Evolutionary conservation across 1,284 basidiomycete species (phyloP).

Genomic region (Cryptococcus sp.): DNA sequence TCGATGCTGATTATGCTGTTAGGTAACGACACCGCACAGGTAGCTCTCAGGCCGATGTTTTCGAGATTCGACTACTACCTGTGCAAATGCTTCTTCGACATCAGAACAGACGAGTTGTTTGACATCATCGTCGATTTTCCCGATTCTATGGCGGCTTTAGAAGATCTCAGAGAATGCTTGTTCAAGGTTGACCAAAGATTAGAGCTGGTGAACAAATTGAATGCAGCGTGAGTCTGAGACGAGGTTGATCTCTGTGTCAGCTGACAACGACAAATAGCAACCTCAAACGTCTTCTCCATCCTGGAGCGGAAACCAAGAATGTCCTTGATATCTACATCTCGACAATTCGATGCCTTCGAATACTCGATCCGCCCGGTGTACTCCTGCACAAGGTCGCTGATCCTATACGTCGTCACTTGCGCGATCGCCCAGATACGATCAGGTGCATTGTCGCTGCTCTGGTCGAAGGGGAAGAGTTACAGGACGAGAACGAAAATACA

Average conservation of each 20-base stretch:
- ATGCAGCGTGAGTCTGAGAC: slow-evolving; percentile 38
- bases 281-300: slow-evolving; percentile 84
- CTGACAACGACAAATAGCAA: slow-evolving; percentile 59
- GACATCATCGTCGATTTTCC: slow-evolving; percentile 95
- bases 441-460: slow-evolving; percentile 87
- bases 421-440: slow-evolving; percentile 83
- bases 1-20: background rate
- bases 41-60: slow-evolving; percentile 74
- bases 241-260: background rate
- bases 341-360: slow-evolving; percentile 85
- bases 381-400: slow-evolving; percentile 87
- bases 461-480: slow-evolving; percentile 76
- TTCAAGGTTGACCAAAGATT: slow-evolving; percentile 44
- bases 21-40: slow-evolving; percentile 33
- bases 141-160: slow-evolving; percentile 79
- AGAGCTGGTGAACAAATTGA: slow-evolving; percentile 47
- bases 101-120: slow-evolving; percentile 84
- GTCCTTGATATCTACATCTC: slow-evolving; percentile 93
- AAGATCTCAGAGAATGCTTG: slow-evolving; percentile 68
- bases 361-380: slow-evolving; percentile 89
- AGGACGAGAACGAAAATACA: slow-evolving; percentile 51
- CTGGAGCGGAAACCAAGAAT: slow-evolving; percentile 90
- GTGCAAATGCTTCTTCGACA: slow-evolving; percentile 80
- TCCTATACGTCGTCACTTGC: slow-evolving; percentile 81
- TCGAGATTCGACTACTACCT: slow-evolving; percentile 87